These are phyloP conservation scores for Cubamyces sp. DNA, from an alignment of 768 basidiomycete species.

Conservation along the genomic window DNA sequence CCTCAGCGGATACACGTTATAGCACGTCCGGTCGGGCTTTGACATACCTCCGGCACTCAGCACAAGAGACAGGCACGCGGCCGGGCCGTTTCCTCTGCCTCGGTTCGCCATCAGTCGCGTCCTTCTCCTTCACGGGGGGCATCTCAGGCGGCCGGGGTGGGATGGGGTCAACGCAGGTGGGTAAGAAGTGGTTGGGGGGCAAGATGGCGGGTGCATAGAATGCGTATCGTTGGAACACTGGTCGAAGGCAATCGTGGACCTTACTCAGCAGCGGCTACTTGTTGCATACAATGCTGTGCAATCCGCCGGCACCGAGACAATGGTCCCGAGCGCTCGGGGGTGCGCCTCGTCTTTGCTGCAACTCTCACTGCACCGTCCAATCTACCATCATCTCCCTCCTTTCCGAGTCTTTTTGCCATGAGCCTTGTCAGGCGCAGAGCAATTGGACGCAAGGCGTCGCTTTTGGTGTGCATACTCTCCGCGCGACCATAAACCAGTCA, in stretches of 20 bases:
- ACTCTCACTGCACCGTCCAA: too few relatives aligned
- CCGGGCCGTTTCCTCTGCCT: constrained; percentile 52
- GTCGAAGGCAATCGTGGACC: neutral
- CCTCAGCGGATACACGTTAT: neutral
- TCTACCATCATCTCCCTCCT: too few relatives aligned
- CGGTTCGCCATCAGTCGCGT: constrained; percentile 26
- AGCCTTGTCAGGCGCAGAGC: too few relatives aligned
- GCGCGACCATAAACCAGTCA: too few relatives aligned
- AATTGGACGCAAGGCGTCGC: too few relatives aligned
- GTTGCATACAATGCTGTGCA: too few relatives aligned
- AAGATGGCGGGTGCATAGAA: neutral
- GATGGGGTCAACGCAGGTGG: neutral
- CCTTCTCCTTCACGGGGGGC: constrained; percentile 26
- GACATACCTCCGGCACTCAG: constrained; percentile 39
- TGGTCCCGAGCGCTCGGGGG: too few relatives aligned
- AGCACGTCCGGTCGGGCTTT: neutral
- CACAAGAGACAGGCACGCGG: constrained; percentile 47
- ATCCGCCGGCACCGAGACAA: too few relatives aligned
- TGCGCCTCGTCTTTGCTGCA: too few relatives aligned
- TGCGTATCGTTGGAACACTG: too few relatives aligned
- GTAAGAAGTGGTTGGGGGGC: neutral
- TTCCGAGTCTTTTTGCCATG: too few relatives aligned
- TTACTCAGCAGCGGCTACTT: neutral
- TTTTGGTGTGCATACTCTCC: too few relatives aligned
- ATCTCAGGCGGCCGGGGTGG: neutral